phyloP scores from a whole-genome alignment of 352 stramenopile genomes.

The Globisporangium nodosum region DNA sequence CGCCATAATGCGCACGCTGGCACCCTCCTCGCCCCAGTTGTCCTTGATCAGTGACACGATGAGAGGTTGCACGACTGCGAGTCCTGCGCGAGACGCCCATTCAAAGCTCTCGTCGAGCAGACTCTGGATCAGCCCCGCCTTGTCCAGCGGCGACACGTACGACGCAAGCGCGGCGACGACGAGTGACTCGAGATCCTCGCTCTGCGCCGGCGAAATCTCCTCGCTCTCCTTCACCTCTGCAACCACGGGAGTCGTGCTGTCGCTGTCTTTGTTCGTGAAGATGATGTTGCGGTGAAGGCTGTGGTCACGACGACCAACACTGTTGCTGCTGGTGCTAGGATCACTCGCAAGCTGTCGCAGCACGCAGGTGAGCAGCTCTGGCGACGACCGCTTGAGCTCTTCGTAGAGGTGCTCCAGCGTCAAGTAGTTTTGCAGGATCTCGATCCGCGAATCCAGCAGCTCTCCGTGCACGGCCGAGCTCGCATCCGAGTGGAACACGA shows the following conservation, averaged over 20 bases:
- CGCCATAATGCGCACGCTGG: not conserved
- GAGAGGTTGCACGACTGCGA: conserved; percentile 14
- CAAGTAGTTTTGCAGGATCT: conserved; percentile 33
- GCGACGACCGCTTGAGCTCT: conserved; percentile 19
- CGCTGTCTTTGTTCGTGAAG: conserved; percentile 31
- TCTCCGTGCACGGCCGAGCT: conserved; percentile 13
- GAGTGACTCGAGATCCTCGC: conserved; percentile 13
- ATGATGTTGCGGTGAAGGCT: conserved; percentile 26
- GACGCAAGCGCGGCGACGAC: conserved; percentile 15
- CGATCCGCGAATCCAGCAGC: conserved; percentile 28
- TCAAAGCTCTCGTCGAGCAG: conserved; percentile 12
- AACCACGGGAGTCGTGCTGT: not conserved
- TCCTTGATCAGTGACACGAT: conserved; percentile 15
- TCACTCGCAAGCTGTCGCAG: conserved; percentile 10
- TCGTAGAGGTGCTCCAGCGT: conserved; percentile 45
- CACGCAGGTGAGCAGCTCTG: conserved; percentile 7
- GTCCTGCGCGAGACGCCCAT: conserved; percentile 10
- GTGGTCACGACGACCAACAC: not conserved
- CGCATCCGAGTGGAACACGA: conserved; percentile 50
- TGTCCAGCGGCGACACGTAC: conserved; percentile 4
- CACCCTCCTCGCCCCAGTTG: conserved; percentile 1
- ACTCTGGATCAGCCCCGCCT: conserved; percentile 8
- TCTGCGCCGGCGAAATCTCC: conserved; percentile 9
- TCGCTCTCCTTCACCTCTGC: not conserved
- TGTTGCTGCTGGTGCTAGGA: conserved; percentile 10